Base-by-base conservation (phyloP, 805 yeast species). In the Ogataea saltuana region DNA sequence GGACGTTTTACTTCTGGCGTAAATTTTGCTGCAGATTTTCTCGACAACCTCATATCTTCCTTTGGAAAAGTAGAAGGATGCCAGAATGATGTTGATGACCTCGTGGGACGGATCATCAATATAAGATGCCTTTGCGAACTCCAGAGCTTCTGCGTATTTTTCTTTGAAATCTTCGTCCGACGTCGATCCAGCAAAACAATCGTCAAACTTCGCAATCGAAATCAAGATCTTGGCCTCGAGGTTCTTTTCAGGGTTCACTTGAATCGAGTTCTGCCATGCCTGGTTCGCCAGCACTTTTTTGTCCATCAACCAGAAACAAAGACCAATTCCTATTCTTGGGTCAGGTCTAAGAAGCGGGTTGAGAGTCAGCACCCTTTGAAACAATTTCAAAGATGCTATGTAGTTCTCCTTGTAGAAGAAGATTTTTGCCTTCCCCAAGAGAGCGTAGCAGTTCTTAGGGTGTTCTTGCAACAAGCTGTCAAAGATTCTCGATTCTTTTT, bases 271-370 rank as follows among this genome's bases (percentile, higher is more conserved):
- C 49, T 78, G 76, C 97, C 98, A 93, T 0, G 98, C 84, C 38
- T 70, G 68, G 6, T 75, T 58, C 0, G 99, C 98, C 69, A 88
- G 76, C 39, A 75, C 76, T 50, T 78, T 76, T 61, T 88, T 95
- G 40, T 84, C 84, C 48, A 93, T 69, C 47, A 78, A 78, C 97
- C 97, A 93, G 60, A 83, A 91, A 64, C 97, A 90, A 51, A 93
- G 69, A 26, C 99, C 99, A 48, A 91, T 80, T 21, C 98, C 99
- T 47, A 93, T 76, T 64, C 99, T 75, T 15, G 97, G 95, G 67
- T 91, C 97, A 4, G 98, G 97, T 53, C 77, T 76, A 53, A 85
- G 68, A 27, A 84, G 61, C 2, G 97, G 97, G 49, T 88, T 83
- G 38, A 82, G 71, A 25, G 83, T 74, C 51, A 93, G 70, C 6